Evolutionary conservation across 2,329 filamentous ascomycete species (phyloP).

Genomic region (Blastomyces silverae): DNA sequence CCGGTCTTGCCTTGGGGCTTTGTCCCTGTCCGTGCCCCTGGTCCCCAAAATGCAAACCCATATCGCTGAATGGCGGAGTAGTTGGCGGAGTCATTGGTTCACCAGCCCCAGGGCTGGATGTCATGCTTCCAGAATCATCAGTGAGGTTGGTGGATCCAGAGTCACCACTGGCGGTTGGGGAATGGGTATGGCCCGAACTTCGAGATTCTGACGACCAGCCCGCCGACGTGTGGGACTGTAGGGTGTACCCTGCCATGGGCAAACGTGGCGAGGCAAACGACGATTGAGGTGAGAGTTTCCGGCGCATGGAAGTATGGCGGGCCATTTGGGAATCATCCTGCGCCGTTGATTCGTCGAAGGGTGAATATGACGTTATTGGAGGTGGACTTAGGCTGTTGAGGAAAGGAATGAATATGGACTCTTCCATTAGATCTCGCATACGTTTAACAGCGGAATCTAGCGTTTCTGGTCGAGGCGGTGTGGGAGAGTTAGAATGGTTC

Average conservation of each 20-base stretch:
- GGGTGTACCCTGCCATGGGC: conserved; percentile 17
- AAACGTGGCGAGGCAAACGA: conserved; percentile 21
- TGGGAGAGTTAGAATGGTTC: conserved; percentile 50
- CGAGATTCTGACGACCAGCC: conserved; percentile 33
- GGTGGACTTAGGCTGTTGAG: conserved; percentile 58
- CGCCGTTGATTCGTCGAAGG: conserved; percentile 33
- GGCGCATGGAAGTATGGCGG: conserved; percentile 19
- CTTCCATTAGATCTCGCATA: conserved; percentile 94
- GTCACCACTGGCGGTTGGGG: conserved; percentile 33
- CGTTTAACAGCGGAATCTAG: conserved; percentile 79
- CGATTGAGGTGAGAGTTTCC: conserved; percentile 20
- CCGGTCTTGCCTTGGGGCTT: conserved; percentile 39
- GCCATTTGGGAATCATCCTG: conserved; percentile 21
- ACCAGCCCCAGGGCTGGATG: conserved; percentile 37
- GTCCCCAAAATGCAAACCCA: conserved; percentile 24
- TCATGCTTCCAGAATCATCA: conserved; percentile 42
- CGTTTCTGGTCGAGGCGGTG: conserved; percentile 65
- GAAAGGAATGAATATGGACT: conserved; percentile 88
- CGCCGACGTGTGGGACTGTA: conserved; percentile 29
- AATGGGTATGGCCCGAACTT: conserved; percentile 31
- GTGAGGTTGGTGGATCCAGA: conserved; percentile 37
- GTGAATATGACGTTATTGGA: conserved; percentile 35
- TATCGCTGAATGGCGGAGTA: conserved; percentile 45
- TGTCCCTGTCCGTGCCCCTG: conserved; percentile 22
- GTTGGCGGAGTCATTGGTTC: conserved; percentile 48